Percentiles rank a stretch among this genome's conserved stretches.
Evolutionary conservation across 2,329 filamentous ascomycete genomes (phyloP).

Genomic region (Phaeoacremonium minimum): DNA sequence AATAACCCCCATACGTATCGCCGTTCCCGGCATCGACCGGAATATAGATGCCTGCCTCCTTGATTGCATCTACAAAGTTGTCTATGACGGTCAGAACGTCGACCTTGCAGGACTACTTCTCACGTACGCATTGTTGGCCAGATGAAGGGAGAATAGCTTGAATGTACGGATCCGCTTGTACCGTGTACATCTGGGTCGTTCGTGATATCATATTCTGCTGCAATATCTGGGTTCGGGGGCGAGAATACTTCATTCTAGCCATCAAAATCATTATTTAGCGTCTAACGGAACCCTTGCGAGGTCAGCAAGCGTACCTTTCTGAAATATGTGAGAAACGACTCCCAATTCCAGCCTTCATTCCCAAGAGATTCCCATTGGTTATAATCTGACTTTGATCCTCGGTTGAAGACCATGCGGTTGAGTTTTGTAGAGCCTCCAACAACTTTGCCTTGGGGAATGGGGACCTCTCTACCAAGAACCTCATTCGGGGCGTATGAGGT

Average conservation of each 20-base stretch:
- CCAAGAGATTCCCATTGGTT: constrained; percentile 20
- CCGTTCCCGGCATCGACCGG: constrained; percentile 11
- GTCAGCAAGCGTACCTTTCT: constrained; percentile 16
- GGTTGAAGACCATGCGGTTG: constrained; percentile 22
- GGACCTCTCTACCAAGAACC: constrained; percentile 1
- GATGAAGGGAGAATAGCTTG: constrained; percentile 23
- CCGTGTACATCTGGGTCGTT: constrained; percentile 19
- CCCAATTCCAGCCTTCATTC: constrained; percentile 19
- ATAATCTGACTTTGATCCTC: constrained; percentile 18
- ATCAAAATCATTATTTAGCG: not conserved
- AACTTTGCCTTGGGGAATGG: constrained; percentile 14
- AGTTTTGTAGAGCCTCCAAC: constrained; percentile 19
- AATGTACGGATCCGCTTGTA: constrained; percentile 17
- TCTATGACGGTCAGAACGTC: constrained; percentile 2
- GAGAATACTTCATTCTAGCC: constrained; percentile 17
- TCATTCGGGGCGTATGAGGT: constrained; percentile 9
- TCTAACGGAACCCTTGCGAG: too few relatives aligned
- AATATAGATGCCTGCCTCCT: constrained; percentile 12
- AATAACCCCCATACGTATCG: constrained; percentile 13
- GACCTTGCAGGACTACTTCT: constrained; percentile 9
- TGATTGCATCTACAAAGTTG: constrained; percentile 12
- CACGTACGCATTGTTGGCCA: constrained; percentile 18
- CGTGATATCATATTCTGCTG: constrained; percentile 18
- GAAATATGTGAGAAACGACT: constrained; percentile 20
- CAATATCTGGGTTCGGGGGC: constrained; percentile 16